phyloP scores from a whole-genome alignment of 2,329 filamentous ascomycete species.

The Blastomyces silverae region DNA sequence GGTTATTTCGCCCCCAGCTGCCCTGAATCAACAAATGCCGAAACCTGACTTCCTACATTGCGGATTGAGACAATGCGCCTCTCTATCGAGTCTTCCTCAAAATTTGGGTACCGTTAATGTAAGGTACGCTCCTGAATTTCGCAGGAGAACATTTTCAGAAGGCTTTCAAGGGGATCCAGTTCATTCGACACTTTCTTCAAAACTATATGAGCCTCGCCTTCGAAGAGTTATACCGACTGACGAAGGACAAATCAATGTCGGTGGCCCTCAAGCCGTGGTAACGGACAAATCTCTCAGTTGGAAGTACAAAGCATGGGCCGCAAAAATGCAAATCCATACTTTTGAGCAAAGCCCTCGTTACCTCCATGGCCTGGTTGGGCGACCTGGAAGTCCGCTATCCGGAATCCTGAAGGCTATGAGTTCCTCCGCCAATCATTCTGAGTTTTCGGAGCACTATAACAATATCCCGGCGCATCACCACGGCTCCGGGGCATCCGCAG shows the following conservation, averaged over 20 bases:
- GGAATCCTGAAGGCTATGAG: constrained; percentile 26
- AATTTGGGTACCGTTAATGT: background rate
- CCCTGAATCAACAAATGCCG: background rate
- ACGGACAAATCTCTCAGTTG: constrained; percentile 17
- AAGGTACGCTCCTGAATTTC: background rate
- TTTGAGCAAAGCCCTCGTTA: constrained; percentile 18
- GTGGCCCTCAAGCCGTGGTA: background rate
- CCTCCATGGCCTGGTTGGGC: constrained; percentile 25
- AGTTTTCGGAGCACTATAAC: background rate
- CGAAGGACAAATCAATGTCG: background rate
- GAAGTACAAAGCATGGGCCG: constrained; percentile 35
- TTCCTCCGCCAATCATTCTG: constrained; percentile 16
- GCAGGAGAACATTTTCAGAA: background rate
- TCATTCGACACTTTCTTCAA: background rate
- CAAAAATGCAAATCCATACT: constrained; percentile 33
- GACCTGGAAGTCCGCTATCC: constrained; percentile 34
- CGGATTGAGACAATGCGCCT: background rate
- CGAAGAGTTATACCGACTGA: background rate
- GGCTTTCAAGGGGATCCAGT: background rate
- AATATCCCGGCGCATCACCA: background rate
- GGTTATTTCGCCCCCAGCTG: no score
- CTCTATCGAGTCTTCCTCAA: constrained; percentile 1
- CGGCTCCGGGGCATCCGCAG: background rate
- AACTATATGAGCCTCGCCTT: background rate
- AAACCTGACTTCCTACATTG: background rate